These are phyloP conservation scores for Fusarium sp. DNA, from an alignment of 2,329 filamentous ascomycete species.

Conservation along the genomic window DNA sequence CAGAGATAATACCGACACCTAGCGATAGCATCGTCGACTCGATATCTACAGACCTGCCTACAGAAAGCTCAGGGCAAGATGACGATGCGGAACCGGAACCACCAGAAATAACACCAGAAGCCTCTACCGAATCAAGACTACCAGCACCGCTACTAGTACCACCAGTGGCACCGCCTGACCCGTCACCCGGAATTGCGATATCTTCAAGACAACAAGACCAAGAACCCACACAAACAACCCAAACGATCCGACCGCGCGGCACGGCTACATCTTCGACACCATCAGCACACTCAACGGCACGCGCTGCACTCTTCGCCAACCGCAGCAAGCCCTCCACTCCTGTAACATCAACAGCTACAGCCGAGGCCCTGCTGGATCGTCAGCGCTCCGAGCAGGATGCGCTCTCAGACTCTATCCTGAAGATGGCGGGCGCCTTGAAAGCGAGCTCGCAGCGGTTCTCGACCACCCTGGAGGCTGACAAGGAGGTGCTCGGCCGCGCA, in stretches of 20 bases:
- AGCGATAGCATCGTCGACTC: conserved; percentile 66
- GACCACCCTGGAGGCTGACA: conserved; percentile 78
- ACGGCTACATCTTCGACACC: conserved; percentile 39
- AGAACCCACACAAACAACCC: conserved; percentile 53
- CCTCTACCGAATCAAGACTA: conserved; percentile 27
- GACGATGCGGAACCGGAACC: conserved; percentile 61
- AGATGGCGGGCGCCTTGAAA: conserved; percentile 85
- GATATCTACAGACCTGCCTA: conserved; percentile 48
- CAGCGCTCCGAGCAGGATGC: conserved; percentile 87
- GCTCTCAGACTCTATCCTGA: conserved; percentile 85
- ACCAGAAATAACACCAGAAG: conserved; percentile 57
- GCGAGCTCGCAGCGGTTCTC: conserved; percentile 81
- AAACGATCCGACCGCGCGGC: conserved; percentile 55
- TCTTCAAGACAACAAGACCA: conserved; percentile 17
- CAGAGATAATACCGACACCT: conserved; percentile 68
- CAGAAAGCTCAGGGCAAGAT: conserved; percentile 41
- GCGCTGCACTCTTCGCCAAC: conserved; percentile 63
- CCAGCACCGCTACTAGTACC: conserved; percentile 24
- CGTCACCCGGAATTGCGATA: conserved; percentile 27
- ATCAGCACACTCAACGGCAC: conserved; percentile 55
- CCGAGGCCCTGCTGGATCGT: conserved; percentile 82
- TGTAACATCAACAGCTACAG: conserved; percentile 64
- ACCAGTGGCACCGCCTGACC: conserved; percentile 17
- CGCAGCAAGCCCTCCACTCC: conserved; percentile 56
- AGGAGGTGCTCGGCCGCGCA: conserved; percentile 80